Evolutionary conservation across 352 stramenopile species (phyloP).

Genomic region (Phytophthora agathidicida): DNA sequence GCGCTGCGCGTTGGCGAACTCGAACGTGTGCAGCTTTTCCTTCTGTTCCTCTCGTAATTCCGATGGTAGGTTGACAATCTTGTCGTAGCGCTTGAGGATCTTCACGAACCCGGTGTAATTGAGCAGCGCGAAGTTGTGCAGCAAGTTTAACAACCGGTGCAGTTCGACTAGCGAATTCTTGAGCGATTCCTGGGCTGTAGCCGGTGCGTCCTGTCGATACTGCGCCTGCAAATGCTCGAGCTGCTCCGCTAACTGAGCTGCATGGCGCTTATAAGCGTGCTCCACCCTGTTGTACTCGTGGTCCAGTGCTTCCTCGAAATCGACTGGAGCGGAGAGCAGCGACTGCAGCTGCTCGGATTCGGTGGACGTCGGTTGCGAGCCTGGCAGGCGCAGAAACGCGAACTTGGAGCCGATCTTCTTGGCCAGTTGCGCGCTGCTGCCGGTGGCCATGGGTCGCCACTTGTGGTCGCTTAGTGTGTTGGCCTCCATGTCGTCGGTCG

Average conservation of each 20-base stretch:
- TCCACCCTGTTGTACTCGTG: slow-evolving; percentile 92
- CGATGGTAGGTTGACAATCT: slow-evolving; percentile 41
- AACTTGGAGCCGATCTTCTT: slow-evolving; percentile 27
- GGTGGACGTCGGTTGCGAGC: slow-evolving; percentile 12
- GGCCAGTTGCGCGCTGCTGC: slow-evolving; percentile 22
- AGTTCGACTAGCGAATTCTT: slow-evolving; percentile 94
- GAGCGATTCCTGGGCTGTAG: slow-evolving; percentile 87
- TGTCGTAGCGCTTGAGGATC: slow-evolving; percentile 97
- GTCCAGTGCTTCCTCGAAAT: slow-evolving; percentile 88
- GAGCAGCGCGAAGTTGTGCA: slow-evolving; percentile 97
- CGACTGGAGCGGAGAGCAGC: slow-evolving; percentile 31
- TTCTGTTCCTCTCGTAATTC: slow-evolving; percentile 50
- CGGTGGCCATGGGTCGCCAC: slow-evolving; percentile 35
- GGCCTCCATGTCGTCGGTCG: slow-evolving; percentile 30
- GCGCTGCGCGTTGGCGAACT: slow-evolving; percentile 63
- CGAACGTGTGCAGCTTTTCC: slow-evolving; percentile 53
- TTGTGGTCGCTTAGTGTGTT: slow-evolving; percentile 32
- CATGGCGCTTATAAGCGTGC: slow-evolving; percentile 89
- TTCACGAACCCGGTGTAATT: slow-evolving; percentile 99
- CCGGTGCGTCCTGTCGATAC: slow-evolving; percentile 60
- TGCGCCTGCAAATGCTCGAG: slow-evolving; percentile 85
- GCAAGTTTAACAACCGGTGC: slow-evolving; percentile 92
- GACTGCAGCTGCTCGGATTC: slow-evolving; percentile 41
- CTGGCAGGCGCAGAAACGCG: slow-evolving; percentile 33
- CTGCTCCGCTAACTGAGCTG: slow-evolving; percentile 81